Conservation (phyloP, 2,329 filamentous ascomycete genomes). For the Ascochyta lentis region DNA sequence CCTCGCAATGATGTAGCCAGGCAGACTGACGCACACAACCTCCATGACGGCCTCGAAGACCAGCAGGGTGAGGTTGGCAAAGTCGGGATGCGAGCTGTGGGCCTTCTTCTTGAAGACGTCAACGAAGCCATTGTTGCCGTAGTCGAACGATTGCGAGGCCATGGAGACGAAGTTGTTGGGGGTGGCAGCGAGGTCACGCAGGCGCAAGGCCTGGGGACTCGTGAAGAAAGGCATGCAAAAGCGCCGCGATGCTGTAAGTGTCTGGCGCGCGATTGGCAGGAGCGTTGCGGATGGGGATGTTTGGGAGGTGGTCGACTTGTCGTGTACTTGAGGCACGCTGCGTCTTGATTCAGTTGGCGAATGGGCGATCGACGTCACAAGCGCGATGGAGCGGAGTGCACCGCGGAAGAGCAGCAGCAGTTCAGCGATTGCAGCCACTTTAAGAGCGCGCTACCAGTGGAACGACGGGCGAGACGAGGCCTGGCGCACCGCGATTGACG, state of each 20-base stretch:
- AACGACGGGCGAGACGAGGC: slow-evolving; percentile 3
- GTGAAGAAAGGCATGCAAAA: slow-evolving; percentile 41
- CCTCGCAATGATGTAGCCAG: slow-evolving; percentile 89
- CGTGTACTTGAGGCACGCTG: slow-evolving; percentile 3
- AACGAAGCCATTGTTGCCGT: slow-evolving; percentile 37
- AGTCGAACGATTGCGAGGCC: slow-evolving; percentile 43
- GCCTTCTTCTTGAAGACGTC: slow-evolving; percentile 43
- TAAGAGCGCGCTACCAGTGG: slow-evolving; percentile 7
- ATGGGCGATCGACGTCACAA: slow-evolving; percentile 26
- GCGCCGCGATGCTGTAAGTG: slow-evolving; percentile 12
- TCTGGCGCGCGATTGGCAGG: slow-evolving; percentile 21
- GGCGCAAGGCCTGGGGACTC: slow-evolving; percentile 45
- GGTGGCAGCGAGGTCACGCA: slow-evolving; percentile 34
- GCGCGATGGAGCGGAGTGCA: slow-evolving; percentile 21
- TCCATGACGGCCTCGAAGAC: slow-evolving; percentile 96
- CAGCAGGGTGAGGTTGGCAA: slow-evolving; percentile 75
- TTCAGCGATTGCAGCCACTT: slow-evolving; percentile 7
- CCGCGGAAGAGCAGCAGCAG: neutral
- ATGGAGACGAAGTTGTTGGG: slow-evolving; percentile 42
- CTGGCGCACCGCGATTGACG: slow-evolving; percentile 1
- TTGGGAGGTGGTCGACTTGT: neutral
- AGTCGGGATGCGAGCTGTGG: slow-evolving; percentile 64
- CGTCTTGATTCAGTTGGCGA: slow-evolving; percentile 27
- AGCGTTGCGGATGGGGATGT: slow-evolving; percentile 6
- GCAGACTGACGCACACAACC: slow-evolving; percentile 92